phyloP scores from a whole-genome alignment of 2,329 filamentous ascomycete species.

The Zalaria obscura region DNA sequence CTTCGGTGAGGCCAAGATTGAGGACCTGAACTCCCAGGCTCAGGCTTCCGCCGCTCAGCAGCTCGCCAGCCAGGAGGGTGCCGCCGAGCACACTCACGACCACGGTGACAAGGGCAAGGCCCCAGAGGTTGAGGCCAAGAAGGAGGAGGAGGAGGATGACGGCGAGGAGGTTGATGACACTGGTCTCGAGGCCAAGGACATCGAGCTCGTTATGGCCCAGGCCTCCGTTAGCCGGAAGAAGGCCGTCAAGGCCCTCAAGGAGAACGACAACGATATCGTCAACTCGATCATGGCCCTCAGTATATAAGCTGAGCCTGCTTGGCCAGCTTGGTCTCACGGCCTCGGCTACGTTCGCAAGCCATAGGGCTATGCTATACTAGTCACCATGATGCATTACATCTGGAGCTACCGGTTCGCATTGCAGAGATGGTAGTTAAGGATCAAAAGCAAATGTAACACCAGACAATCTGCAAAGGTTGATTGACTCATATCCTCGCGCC shows the following conservation, averaged over 20 bases:
- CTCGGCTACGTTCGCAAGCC: too few species aligned
- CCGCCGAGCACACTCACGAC: conserved; percentile 56
- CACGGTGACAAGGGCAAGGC: conserved; percentile 66
- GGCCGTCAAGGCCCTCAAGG: conserved; percentile 94
- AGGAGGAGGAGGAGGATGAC: conserved; percentile 72
- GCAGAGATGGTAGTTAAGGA: not conserved
- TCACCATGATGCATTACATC: too few species aligned
- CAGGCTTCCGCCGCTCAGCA: conserved; percentile 93
- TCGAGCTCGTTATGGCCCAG: conserved; percentile 97
- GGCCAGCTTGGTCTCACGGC: too few species aligned
- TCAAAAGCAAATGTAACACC: not conserved
- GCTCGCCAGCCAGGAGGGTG: conserved; percentile 60
- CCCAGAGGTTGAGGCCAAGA: conserved; percentile 45
- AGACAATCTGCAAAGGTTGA: not conserved
- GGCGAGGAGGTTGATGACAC: conserved; percentile 90
- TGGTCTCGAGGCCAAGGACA: conserved; percentile 96
- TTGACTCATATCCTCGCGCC: too few species aligned
- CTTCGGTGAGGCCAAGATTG: conserved; percentile 99
- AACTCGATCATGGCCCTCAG: conserved; percentile 98
- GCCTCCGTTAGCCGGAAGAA: conserved; percentile 95
- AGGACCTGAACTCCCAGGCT: conserved; percentile 97
- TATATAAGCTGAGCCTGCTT: conserved; percentile 24
- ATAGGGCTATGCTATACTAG: too few species aligned
- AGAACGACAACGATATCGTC: conserved; percentile 99
- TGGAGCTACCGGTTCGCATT: too few species aligned